phyloP scores from a whole-genome alignment of 495 filamentous ascomycete genomes.

The Aspergillus panamensis region DNA sequence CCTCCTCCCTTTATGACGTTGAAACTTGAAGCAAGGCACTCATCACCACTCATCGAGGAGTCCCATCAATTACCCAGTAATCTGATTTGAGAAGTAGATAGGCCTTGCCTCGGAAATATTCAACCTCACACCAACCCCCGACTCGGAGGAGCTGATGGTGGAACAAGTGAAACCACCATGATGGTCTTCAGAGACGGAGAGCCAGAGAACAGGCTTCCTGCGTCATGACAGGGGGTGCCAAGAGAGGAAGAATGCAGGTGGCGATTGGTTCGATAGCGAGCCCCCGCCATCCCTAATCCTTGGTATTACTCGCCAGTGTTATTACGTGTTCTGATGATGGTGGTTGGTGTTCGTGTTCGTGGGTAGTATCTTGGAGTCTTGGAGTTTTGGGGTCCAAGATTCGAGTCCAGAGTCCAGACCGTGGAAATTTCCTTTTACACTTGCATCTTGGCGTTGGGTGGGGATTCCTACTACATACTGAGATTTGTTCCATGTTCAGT shows the following conservation, averaged over 20 bases:
- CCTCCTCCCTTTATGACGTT: too few relatives aligned
- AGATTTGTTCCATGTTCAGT: too few relatives aligned
- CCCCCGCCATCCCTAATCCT: not conserved
- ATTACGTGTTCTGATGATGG: not conserved
- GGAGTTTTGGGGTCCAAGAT: not conserved
- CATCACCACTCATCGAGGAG: too few relatives aligned
- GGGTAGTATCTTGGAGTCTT: not conserved
- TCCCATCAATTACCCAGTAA: too few relatives aligned
- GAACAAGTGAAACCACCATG: not conserved
- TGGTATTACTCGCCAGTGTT: not conserved
- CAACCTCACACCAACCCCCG: too few relatives aligned
- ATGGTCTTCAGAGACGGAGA: not conserved
- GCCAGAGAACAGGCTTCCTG: not conserved
- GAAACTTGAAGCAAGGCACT: too few relatives aligned
- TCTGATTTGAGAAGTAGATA: too few relatives aligned
- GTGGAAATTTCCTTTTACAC: not conserved
- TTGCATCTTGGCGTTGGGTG: not conserved
- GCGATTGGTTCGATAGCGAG: slow-evolving; percentile 11
- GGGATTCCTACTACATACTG: not conserved
- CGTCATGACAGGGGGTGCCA: not conserved
- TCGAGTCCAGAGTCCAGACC: not conserved
- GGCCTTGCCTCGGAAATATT: too few relatives aligned
- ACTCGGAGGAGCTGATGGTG: not conserved
- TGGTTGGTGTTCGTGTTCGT: not conserved
- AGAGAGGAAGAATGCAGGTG: not conserved